These are phyloP conservation scores for Aurantiochytrium sp. DNA, from an alignment of 108 stramenopile genomes.

Conservation along the genomic window DNA sequence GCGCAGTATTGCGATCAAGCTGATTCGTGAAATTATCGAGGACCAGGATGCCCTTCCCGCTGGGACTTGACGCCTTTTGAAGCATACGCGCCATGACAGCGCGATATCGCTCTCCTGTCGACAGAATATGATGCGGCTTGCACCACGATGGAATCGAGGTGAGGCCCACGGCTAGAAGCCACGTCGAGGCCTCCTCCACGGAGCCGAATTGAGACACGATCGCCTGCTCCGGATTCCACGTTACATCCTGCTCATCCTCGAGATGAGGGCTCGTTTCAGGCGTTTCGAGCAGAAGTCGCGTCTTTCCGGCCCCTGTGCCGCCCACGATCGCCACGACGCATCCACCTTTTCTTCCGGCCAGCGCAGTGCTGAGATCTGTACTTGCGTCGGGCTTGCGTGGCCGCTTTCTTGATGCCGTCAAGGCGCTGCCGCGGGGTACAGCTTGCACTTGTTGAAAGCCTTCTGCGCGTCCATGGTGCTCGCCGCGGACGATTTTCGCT, in stretches of 20 bases:
- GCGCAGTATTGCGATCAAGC: not conserved
- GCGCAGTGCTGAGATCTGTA: not conserved
- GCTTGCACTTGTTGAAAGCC: not conserved
- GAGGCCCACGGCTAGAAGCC: not conserved
- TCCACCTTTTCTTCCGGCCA: not conserved
- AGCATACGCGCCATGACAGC: not conserved
- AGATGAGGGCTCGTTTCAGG: not conserved
- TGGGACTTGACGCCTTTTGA: not conserved
- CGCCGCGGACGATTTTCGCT: not conserved
- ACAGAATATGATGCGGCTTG: constrained; percentile 15
- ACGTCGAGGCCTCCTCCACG: not conserved
- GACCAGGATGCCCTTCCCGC: not conserved
- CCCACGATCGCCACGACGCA: not conserved
- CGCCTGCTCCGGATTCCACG: not conserved
- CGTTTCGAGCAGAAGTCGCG: not conserved
- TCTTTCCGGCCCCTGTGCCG: not conserved
- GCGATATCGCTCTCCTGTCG: not conserved
- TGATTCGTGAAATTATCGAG: not conserved
- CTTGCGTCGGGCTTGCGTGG: not conserved
- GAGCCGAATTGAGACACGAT: not conserved
- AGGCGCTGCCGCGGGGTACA: too few relatives aligned
- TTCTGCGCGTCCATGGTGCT: not conserved
- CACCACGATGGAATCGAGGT: constrained; percentile 16
- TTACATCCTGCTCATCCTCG: not conserved
- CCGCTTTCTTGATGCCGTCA: not conserved